These are phyloP conservation scores for Auricularia cornea DNA, from an alignment of 768 basidiomycete species.

Conservation along the genomic window DNA sequence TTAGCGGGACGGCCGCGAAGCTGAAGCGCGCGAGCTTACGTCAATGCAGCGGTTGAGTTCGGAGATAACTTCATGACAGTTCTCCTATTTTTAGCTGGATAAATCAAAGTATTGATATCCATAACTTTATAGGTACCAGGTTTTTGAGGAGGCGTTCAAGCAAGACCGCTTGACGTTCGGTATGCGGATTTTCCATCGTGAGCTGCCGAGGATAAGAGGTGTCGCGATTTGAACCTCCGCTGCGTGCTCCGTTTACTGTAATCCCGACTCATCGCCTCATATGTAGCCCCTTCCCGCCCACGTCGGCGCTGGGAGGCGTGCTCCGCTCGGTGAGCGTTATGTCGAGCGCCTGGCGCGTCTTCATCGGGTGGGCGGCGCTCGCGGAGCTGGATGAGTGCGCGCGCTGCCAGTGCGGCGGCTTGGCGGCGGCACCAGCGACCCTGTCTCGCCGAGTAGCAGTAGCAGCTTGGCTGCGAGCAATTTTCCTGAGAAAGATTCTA, in stretches of 20 bases:
- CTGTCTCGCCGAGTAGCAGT: no score
- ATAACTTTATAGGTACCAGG: constrained; percentile 42
- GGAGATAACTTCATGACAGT: constrained; percentile 83
- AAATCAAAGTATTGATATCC: background rate
- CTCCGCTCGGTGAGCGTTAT: no score
- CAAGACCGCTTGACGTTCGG: constrained; percentile 83
- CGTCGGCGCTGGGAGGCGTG: no score
- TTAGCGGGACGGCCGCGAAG: background rate
- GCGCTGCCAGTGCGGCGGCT: no score
- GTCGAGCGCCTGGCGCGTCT: no score
- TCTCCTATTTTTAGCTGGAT: constrained; percentile 47
- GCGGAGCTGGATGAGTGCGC: no score
- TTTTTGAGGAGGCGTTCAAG: constrained; percentile 89
- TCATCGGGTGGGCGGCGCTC: no score
- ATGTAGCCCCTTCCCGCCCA: no score
- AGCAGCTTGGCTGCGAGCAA: no score
- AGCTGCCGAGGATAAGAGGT: background rate
- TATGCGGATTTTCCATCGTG: constrained; percentile 90
- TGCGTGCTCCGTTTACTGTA: background rate
- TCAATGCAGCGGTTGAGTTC: constrained; percentile 86
- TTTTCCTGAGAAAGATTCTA: no score
- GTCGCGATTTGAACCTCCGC: background rate
- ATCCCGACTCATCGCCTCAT: background rate
- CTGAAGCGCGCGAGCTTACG: constrained; percentile 35
- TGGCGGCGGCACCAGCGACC: no score